These are phyloP conservation scores for Harrya chromipes DNA, from an alignment of 768 basidiomycete genomes.

Conservation along the genomic window DNA sequence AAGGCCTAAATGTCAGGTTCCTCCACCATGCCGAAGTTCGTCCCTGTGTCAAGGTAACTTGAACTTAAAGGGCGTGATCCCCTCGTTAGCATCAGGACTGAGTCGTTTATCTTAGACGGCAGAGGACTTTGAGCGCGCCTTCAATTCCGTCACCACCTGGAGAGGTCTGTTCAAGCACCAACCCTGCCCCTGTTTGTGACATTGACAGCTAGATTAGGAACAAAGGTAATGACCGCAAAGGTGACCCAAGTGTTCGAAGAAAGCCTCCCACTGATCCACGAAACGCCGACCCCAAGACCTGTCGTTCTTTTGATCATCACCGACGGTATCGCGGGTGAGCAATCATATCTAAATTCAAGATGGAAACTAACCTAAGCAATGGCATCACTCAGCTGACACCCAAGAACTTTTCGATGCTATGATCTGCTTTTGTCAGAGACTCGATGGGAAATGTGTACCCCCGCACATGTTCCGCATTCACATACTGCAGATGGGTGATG, in stretches of 20 bases:
- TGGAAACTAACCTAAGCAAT: background rate
- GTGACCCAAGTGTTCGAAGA: conserved; percentile 20
- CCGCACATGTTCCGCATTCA: conserved; percentile 23
- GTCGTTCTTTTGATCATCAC: conserved; percentile 18
- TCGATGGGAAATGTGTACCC: conserved; percentile 7
- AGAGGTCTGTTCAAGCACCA: conserved; percentile 10
- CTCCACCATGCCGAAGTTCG: conserved; percentile 7
- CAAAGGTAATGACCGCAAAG: conserved; percentile 17
- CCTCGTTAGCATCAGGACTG: background rate
- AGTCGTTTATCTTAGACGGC: conserved; percentile 4
- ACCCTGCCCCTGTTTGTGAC: background rate
- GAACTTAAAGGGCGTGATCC: background rate
- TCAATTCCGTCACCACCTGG: conserved; percentile 19
- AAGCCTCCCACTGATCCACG: conserved; percentile 3
- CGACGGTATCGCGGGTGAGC: conserved; percentile 20
- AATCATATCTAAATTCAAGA: background rate
- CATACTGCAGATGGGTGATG: conserved; percentile 22
- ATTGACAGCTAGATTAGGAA: conserved; percentile 3
- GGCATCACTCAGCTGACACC: conserved; percentile 9
- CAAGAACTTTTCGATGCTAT: conserved; percentile 12
- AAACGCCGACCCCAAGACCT: conserved; percentile 4
- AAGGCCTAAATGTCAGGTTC: conserved; percentile 18
- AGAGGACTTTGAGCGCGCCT: conserved; percentile 16
- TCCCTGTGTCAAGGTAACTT: conserved; percentile 12
- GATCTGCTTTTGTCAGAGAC: conserved; percentile 5